Evolutionary conservation across 306 rosid genomes (phyloP), one percentile per base, ranked within the genome.

Genomic region (Vachellia collinsii): DNA sequence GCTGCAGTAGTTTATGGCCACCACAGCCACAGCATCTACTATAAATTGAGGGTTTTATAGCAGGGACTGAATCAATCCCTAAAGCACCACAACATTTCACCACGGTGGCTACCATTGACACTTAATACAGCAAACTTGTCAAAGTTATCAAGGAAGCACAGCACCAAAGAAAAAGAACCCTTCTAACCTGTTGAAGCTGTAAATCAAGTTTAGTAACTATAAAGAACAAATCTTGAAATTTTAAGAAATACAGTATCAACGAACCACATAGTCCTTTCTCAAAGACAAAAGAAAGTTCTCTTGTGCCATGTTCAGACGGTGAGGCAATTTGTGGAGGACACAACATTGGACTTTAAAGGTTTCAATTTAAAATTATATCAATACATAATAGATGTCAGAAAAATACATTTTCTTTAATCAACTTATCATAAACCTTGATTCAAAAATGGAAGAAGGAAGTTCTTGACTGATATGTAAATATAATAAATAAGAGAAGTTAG

Each of bases 401-500:
- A 51, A 6, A 51, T 17, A 43, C 5, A 37, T 17, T 42, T n/a
- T 41, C 44, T 41, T 71, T 59, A 70, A 38, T 47, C 34, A 80
- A 29, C 19, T 56, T 68, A 69, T 54, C 14, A 44, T 34, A 43
- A 72, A 75, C 22, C 44, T 20, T 56, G 44, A 39, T 44, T 14
- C 38, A 58, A 74, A 42, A 80, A 29, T 50, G 56, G 65, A 74
- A 65, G 61, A 67, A 29, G 51, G 38, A 14, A 50, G 8, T 50
- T 75, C 76, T 42, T 54, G 63, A 9, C 22, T 41, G 44, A 41
- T 41, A 41, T 6, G 44, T 41, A 41, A 6, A 41, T 41, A 0
- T 41, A 41, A 41, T 6, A 38, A 38, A 41, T 41, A 41, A 41
- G 9, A 5, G 8, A 41, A 41, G 44, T 41, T 41, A 41, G 9